Conservation (phyloP, 768 basidiomycete genomes). For the Tulasnella sp. region DNA sequence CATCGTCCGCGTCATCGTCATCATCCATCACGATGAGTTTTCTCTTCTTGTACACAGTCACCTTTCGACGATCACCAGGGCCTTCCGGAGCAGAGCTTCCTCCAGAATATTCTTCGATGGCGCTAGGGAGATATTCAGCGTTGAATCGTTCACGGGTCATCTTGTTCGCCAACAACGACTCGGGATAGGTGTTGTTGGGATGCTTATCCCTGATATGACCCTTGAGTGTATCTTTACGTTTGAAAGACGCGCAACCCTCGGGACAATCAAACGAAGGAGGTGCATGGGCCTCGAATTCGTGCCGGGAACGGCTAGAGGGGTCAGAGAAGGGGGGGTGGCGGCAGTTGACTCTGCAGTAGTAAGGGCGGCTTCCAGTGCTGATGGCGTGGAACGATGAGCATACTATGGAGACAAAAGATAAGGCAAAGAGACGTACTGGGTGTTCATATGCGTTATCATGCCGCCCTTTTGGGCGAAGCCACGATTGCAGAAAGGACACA, state of each 20-base stretch:
- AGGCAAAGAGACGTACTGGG: background rate
- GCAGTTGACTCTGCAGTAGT: background rate
- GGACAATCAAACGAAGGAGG: background rate
- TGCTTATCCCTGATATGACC: background rate
- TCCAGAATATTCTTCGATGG: background rate
- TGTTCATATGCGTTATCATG: conserved; percentile 12
- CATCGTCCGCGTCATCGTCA: background rate
- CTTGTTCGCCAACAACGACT: background rate
- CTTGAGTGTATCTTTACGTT: conserved; percentile 7
- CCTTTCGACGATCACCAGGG: background rate
- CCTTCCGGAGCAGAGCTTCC: background rate
- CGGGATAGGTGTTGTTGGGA: background rate
- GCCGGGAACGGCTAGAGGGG: background rate
- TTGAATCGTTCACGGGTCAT: conserved; percentile 4
- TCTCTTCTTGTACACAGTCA: background rate
- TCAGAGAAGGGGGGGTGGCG: background rate
- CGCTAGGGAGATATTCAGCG: background rate
- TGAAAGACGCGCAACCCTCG: background rate
- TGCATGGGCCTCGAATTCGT: conserved; percentile 3
- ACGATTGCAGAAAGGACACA: background rate
- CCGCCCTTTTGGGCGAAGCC: conserved; percentile 11
- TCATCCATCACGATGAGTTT: background rate
- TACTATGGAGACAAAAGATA: background rate
- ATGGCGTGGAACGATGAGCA: no score
- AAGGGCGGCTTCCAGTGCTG: background rate